Evolutionary conservation across 345 rosid species (phyloP).

Genomic region (Litchi chinensis): DNA sequence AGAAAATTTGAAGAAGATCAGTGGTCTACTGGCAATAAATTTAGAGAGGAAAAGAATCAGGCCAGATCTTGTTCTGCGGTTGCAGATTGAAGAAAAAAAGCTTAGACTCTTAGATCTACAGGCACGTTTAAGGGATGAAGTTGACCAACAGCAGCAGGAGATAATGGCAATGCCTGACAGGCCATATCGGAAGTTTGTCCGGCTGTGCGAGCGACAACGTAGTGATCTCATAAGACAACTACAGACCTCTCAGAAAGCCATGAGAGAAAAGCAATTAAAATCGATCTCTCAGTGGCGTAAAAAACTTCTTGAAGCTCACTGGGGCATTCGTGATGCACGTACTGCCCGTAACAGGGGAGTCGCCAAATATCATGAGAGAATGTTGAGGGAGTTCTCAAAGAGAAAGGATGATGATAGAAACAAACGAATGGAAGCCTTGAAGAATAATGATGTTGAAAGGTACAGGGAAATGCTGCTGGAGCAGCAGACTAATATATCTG

Average conservation of each 20-base stretch:
- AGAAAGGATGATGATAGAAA: constrained; percentile 93
- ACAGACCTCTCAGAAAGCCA: constrained; percentile 79
- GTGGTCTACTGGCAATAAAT: constrained; percentile 74
- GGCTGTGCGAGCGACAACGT: constrained; percentile 95
- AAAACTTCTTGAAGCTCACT: constrained; percentile 96
- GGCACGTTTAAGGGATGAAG: constrained; percentile 87
- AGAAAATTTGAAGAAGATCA: constrained; percentile 81
- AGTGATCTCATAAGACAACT: constrained; percentile 91
- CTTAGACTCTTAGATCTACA: constrained; percentile 78
- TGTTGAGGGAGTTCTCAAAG: constrained; percentile 94
- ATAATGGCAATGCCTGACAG: constrained; percentile 99
- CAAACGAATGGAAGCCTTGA: constrained; percentile 98
- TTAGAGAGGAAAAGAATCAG: constrained; percentile 95
- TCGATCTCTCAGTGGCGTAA: constrained; percentile 99
- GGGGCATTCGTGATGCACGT: constrained; percentile 98
- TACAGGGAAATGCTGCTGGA: constrained; percentile 98
- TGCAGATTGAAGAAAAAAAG: constrained; percentile 97
- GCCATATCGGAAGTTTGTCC: constrained; percentile 95
- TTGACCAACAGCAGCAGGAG: constrained; percentile 94
- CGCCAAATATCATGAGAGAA: constrained; percentile 98
- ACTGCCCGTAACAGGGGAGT: constrained; percentile 98
- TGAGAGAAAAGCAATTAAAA: constrained; percentile 92
- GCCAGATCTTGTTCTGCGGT: constrained; percentile 97
- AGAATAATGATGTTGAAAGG: constrained; percentile 99
- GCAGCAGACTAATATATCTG: constrained; percentile 88